Evolutionary conservation across 2,329 filamentous ascomycete species (phyloP).

Genomic region (Chlorencoelia australis): DNA sequence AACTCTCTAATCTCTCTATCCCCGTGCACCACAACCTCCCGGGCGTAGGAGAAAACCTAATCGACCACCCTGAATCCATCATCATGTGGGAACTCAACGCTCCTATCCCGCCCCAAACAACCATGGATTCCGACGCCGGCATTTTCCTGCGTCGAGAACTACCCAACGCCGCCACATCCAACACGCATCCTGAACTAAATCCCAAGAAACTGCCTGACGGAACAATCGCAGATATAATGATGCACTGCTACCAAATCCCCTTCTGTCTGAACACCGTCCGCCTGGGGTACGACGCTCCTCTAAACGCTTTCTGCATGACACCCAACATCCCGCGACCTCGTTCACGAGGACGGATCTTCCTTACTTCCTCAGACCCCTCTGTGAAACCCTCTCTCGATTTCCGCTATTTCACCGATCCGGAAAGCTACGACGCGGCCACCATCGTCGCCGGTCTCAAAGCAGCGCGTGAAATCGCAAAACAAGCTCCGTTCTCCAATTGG

Average conservation of each 20-base stretch:
- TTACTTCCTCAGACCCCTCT: conserved; percentile 33
- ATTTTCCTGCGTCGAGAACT: conserved; percentile 70
- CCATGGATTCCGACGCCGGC: conserved; percentile 42
- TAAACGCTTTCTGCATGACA: conserved; percentile 44
- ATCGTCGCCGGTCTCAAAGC: conserved; percentile 32
- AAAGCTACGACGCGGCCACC: conserved; percentile 43
- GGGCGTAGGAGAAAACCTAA: conserved; percentile 29
- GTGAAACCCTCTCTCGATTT: conserved; percentile 43
- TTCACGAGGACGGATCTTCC: conserved; percentile 49
- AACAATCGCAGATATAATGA: conserved; percentile 78
- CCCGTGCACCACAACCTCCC: conserved; percentile 24
- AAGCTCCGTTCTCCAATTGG: conserved; percentile 33
- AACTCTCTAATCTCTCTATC: conserved; percentile 26
- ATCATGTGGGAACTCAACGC: conserved; percentile 42
- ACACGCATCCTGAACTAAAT: conserved; percentile 33
- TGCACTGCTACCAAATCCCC: conserved; percentile 94
- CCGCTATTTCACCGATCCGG: conserved; percentile 43
- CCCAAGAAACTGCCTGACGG: conserved; percentile 47
- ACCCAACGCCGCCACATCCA: conserved; percentile 48
- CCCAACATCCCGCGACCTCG: conserved; percentile 52
- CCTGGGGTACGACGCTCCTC: conserved; percentile 51
- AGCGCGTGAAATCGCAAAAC: conserved; percentile 26
- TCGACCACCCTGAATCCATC: conserved; percentile 28
- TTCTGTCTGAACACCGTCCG: conserved; percentile 79
- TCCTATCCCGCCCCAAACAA: conserved; percentile 29